Evolutionary conservation across 1,284 basidiomycete species (phyloP).

Genomic region (Ceratobasidium sp.): DNA sequence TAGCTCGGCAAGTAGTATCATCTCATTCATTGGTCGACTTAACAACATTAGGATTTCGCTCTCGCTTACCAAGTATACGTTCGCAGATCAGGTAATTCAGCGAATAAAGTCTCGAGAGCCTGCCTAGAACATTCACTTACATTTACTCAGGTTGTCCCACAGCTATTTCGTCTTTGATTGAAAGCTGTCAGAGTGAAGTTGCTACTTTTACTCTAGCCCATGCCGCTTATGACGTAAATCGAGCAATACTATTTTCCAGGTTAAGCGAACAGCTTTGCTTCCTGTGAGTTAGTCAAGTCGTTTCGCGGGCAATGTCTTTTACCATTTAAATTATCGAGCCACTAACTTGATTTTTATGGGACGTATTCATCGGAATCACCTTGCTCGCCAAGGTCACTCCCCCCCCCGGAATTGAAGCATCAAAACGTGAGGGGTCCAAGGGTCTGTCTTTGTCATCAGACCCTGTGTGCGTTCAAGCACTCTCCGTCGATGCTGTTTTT

Average conservation of each 20-base stretch:
- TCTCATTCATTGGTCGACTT: background rate
- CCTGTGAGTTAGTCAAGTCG: background rate
- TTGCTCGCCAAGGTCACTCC: no score
- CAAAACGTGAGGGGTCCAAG: no score
- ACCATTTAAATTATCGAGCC: no score
- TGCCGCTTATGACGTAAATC: background rate
- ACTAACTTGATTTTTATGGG: no score
- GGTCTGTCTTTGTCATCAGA: no score
- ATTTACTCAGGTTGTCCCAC: background rate
- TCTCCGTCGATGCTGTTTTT: no score
- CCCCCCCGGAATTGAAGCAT: no score
- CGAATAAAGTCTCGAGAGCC: background rate
- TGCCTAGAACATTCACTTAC: background rate
- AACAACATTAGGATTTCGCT: background rate
- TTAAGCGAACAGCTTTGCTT: background rate
- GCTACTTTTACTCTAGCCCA: background rate
- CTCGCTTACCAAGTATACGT: background rate
- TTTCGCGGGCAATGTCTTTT: background rate
- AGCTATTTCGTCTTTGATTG: background rate
- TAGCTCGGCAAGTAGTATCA: background rate
- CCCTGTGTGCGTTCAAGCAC: no score
- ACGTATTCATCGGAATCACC: background rate
- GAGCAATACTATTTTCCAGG: background rate
- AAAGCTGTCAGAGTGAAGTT: background rate
- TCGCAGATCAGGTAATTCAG: constrained; percentile 7